These are phyloP conservation scores for Sugiyamaella sp. DNA, from an alignment of 1,139 yeast genomes.

Conservation along the genomic window DNA sequence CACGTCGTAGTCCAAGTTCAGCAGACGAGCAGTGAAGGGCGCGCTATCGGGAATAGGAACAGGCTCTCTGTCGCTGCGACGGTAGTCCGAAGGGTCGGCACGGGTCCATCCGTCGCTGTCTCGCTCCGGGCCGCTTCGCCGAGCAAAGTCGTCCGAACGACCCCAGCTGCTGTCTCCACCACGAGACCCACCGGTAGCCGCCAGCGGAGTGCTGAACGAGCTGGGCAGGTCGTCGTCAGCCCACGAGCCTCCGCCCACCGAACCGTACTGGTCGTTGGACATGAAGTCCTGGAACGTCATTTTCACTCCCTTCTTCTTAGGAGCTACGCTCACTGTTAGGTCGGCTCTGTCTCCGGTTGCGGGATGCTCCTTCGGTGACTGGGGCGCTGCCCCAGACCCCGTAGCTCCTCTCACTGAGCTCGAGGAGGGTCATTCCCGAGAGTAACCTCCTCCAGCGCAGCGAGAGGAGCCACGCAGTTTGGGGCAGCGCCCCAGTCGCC, in stretches of 20 bases:
- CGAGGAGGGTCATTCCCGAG: too few species aligned
- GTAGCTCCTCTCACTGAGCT: neutral
- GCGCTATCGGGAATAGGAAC: constrained; percentile 89
- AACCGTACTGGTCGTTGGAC: constrained; percentile 32
- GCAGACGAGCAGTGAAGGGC: constrained; percentile 87
- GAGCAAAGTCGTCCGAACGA: neutral
- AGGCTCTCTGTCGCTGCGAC: constrained; percentile 50
- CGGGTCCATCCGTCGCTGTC: constrained; percentile 20
- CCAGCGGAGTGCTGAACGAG: constrained; percentile 23
- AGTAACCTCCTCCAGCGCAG: too few species aligned
- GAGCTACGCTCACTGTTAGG: constrained; percentile 31
- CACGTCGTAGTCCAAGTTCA: constrained; percentile 84
- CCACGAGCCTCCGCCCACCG: constrained; percentile 33
- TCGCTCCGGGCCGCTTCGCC: neutral
- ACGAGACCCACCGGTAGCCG: constrained; percentile 19
- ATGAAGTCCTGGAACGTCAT: constrained; percentile 61
- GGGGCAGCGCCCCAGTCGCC: too few species aligned
- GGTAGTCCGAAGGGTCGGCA: constrained; percentile 16
- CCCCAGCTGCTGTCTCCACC: constrained; percentile 17
- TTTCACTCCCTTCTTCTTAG: constrained; percentile 57
- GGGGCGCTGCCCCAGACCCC: constrained; percentile 1
- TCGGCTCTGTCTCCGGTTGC: too few species aligned
- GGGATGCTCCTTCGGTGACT: constrained; percentile 9
- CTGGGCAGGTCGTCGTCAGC: constrained; percentile 36
- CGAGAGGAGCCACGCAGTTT: too few species aligned